Evolutionary conservation across 257 asterid genomes (phyloP).

Genomic region (Ligustrum vulgare): DNA sequence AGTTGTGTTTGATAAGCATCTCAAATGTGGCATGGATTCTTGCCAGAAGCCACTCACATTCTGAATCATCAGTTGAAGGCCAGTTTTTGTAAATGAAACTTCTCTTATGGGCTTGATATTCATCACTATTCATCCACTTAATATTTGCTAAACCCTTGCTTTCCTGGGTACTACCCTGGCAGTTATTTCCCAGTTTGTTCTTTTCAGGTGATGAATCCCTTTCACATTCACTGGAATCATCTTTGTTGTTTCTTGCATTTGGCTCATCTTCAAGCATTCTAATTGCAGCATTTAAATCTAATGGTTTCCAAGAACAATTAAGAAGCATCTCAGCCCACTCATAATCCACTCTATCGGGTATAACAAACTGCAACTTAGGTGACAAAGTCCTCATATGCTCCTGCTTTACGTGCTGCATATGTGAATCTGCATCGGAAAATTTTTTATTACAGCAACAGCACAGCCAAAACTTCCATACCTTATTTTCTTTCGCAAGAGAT

Average conservation of each 20-base stretch:
- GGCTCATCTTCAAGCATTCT: too few species aligned
- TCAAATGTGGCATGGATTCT: constrained; percentile 60
- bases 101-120: constrained; percentile 49
- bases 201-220: too few species aligned
- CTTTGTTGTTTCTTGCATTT: constrained; percentile 53
- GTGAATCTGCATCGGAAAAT: constrained; percentile 46
- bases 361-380: constrained; percentile 6
- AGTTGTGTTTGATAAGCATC: constrained; percentile 63
- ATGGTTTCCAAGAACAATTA: too few species aligned
- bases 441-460: constrained; percentile 70
- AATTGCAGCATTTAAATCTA: background rate
- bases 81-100: constrained; percentile 51
- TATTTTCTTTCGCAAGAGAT: constrained; percentile 49
- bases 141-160: too few species aligned
- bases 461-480: constrained; percentile 60
- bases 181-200: constrained; percentile 25
- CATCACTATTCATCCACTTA: constrained; percentile 27
- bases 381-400: constrained; percentile 66
- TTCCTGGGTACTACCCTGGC: too few species aligned
- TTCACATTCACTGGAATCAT: constrained; percentile 58
- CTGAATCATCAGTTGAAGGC: constrained; percentile 83
- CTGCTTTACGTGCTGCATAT: constrained; percentile 52
- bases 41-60: constrained; percentile 78
- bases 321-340: too few species aligned
- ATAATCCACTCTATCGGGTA: too few species aligned